Evolutionary conservation across 306 rosid genomes (phyloP).

Genomic region (Mimosa pudica): DNA sequence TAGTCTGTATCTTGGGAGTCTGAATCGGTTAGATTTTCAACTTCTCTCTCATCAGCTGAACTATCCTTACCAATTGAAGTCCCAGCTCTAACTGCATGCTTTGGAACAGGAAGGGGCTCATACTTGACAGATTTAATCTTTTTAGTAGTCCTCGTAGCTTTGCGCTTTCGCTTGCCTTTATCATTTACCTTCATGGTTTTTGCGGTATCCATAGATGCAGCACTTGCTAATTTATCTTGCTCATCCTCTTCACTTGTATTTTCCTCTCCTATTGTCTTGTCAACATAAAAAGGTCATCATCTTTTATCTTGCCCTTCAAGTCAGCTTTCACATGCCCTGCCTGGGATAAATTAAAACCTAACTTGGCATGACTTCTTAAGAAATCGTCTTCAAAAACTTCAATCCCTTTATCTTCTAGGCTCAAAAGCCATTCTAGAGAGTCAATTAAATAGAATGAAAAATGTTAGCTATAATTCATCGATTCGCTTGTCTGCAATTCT

Average conservation of each 20-base stretch:
- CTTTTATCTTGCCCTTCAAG: slow-evolving; percentile 40
- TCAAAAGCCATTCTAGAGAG: slow-evolving; percentile 66
- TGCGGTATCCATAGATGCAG: slow-evolving; percentile 60
- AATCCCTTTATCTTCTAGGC: slow-evolving; percentile 63
- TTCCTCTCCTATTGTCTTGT: slow-evolving; percentile 49
- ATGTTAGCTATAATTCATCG: slow-evolving; percentile 25
- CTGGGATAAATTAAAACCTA: slow-evolving; percentile 39
- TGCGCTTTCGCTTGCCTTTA: slow-evolving; percentile 50
- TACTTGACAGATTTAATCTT: slow-evolving; percentile 58
- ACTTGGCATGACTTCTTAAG: slow-evolving; percentile 41
- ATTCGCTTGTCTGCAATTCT: slow-evolving; percentile 10
- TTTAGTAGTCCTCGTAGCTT: slow-evolving; percentile 43
- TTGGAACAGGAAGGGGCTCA: slow-evolving; percentile 39
- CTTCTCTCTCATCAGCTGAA: slow-evolving; percentile 56
- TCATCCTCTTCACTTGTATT: slow-evolving; percentile 39
- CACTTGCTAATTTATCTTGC: slow-evolving; percentile 44
- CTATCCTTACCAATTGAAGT: slow-evolving; percentile 41
- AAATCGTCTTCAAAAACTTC: slow-evolving; percentile 59
- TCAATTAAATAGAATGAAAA: slow-evolving; percentile 31
- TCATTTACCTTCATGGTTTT: slow-evolving; percentile 48
- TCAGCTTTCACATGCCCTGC: slow-evolving; percentile 30
- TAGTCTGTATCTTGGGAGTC: slow-evolving; percentile 43
- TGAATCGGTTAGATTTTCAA: slow-evolving; percentile 58
- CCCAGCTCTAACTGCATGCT: slow-evolving; percentile 26
- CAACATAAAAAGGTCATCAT: slow-evolving; percentile 63